Evolutionary conservation across 2,329 filamentous ascomycete genomes (phyloP).

Genomic region (Epichloe festucae): DNA sequence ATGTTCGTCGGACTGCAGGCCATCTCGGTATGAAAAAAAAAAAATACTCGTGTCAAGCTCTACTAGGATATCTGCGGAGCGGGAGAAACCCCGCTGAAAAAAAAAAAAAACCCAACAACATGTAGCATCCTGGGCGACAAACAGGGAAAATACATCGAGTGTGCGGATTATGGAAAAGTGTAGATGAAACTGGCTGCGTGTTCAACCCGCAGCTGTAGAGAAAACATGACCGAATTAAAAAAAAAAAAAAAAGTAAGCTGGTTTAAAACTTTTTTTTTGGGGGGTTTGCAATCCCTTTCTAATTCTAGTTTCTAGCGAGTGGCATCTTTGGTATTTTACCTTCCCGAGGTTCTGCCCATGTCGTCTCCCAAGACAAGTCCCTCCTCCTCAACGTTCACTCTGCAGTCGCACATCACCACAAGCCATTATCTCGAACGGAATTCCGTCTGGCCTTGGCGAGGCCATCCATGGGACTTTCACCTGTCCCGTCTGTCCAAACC

Average conservation of each 20-base stretch:
- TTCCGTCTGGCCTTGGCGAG: constrained; percentile 1
- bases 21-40: too few species aligned
- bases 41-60: too few species aligned
- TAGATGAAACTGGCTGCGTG: too few species aligned
- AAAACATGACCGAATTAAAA: background rate
- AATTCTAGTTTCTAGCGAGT: constrained; percentile 25
- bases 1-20: too few species aligned
- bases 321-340: constrained; percentile 24
- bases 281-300: constrained; percentile 13
- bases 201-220: too few species aligned
- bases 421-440: background rate
- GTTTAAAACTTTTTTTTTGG: constrained; percentile 6
- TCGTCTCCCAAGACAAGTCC: constrained; percentile 3
- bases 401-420: background rate
- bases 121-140: too few species aligned
- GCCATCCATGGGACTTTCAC: background rate
- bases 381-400: background rate
- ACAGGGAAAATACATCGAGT: too few species aligned
- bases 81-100: too few species aligned
- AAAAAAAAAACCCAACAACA: too few species aligned
- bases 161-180: too few species aligned
- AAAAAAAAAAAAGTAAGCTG: background rate
- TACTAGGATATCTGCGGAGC: too few species aligned
- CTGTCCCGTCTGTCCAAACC: constrained; percentile 3
- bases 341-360: constrained; percentile 7